Evolutionary conservation across 208 protist genomes (phyloP).

Genomic region (Leishmania braziliensis): DNA sequence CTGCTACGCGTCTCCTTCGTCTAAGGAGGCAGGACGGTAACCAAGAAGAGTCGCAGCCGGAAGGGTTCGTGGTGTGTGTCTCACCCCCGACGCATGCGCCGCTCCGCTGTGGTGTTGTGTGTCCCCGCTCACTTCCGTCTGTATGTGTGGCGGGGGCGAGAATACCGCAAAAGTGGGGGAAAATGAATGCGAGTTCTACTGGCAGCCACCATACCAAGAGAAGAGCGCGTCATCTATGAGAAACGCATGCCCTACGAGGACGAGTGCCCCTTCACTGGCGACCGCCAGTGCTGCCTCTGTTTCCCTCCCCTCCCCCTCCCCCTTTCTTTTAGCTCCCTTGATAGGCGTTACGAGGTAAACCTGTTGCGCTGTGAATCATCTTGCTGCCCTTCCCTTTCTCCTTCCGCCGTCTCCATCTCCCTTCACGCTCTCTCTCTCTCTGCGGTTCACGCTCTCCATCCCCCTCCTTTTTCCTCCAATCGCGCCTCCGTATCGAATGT

Average conservation of each 20-base stretch:
- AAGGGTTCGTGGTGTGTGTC: background rate
- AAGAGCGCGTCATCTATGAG: background rate
- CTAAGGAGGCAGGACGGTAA: background rate
- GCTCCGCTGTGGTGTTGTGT: background rate
- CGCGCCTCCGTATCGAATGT: background rate
- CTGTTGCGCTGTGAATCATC: conserved; percentile 3
- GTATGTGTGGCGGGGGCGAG: background rate
- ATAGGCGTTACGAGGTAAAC: background rate
- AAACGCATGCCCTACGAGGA: background rate
- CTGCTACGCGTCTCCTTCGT: background rate
- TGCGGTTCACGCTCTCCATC: background rate
- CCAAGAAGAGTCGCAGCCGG: background rate
- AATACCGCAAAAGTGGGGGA: conserved; percentile 1
- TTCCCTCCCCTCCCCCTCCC: background rate
- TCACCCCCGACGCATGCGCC: background rate
- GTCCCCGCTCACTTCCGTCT: background rate
- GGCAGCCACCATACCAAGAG: too few species aligned
- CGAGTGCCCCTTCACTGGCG: background rate
- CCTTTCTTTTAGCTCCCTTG: background rate
- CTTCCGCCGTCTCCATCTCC: background rate
- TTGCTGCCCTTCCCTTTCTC: background rate
- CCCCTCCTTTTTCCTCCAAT: conserved; percentile 1
- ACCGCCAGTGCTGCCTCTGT: background rate
- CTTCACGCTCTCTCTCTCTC: background rate
- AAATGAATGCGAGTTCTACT: background rate